Conservation (phyloP, 306 rosid species). For the Datisca glomerata region DNA sequence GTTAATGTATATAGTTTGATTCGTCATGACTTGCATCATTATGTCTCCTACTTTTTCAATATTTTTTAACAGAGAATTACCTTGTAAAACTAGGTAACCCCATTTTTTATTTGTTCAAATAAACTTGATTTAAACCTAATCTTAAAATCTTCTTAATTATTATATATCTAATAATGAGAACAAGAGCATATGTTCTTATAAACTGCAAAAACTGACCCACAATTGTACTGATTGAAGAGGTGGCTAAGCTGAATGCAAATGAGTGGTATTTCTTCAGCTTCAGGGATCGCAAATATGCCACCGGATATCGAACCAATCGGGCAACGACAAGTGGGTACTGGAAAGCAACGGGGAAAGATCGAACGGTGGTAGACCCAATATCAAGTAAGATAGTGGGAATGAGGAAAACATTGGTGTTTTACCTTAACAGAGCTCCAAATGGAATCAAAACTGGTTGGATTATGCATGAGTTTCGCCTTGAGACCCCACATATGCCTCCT, state of each 20-base stretch:
- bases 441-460: conserved; percentile 89
- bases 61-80: no score
- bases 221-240: no score
- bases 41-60: no score
- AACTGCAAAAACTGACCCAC: conserved; percentile 90
- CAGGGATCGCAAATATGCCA: conserved; percentile 80
- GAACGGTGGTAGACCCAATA: conserved; percentile 51
- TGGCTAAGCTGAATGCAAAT: no score
- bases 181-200: no score
- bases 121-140: no score
- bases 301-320: conserved; percentile 57
- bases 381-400: conserved; percentile 60
- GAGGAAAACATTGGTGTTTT: conserved; percentile 86
- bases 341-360: conserved; percentile 91
- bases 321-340: conserved; percentile 72
- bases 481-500: conserved; percentile 92
- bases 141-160: no score
- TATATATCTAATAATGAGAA: no score
- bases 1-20: no score
- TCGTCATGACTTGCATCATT: no score
- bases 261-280: conserved; percentile 97
- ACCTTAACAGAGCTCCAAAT: conserved; percentile 68
- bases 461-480: conserved; percentile 89
- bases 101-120: no score
- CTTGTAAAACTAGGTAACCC: no score